Conservation (phyloP, 352 stramenopile species). For the Phytopythium mirpurense region DNA sequence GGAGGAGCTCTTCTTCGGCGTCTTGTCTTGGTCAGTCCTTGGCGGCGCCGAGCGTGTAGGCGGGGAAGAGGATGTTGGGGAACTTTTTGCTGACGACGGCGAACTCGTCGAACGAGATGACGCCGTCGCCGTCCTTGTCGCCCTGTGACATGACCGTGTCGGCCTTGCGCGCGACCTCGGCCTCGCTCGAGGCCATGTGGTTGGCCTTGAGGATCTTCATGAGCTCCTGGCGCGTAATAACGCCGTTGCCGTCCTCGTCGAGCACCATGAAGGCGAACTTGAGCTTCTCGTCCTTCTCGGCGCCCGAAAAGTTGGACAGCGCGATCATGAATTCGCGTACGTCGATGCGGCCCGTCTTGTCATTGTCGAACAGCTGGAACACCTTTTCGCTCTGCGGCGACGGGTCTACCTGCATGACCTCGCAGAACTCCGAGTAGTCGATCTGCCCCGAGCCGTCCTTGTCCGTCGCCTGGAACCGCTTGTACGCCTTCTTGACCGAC, state of each 20-base stretch:
- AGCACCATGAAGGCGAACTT: slow-evolving; percentile 97
- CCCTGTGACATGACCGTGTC: slow-evolving; percentile 97
- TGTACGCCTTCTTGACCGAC: slow-evolving; percentile 96
- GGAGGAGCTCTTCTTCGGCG: no score
- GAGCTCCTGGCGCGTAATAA: slow-evolving; percentile 93
- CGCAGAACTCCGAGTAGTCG: slow-evolving; percentile 97
- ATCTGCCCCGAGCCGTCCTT: slow-evolving; percentile 94
- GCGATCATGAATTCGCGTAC: slow-evolving; percentile 94
- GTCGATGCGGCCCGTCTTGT: slow-evolving; percentile 90
- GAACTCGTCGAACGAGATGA: slow-evolving; percentile 98
- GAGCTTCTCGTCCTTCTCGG: slow-evolving; percentile 95
- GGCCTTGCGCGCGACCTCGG: slow-evolving; percentile 92
- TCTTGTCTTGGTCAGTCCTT: slow-evolving; percentile 50
- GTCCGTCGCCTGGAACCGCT: slow-evolving; percentile 93
- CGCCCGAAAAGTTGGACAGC: slow-evolving; percentile 92
- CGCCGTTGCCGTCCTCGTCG: slow-evolving; percentile 93
- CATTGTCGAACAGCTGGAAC: slow-evolving; percentile 94
- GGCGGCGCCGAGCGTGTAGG: slow-evolving; percentile 62
- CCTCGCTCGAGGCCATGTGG: slow-evolving; percentile 90
- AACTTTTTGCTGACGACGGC: slow-evolving; percentile 96
- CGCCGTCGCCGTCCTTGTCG: slow-evolving; percentile 94
- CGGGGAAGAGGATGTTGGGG: slow-evolving; percentile 93
- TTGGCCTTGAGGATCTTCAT: slow-evolving; percentile 95
- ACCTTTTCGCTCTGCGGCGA: slow-evolving; percentile 89
- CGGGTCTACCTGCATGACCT: slow-evolving; percentile 93